Evolutionary conservation across 805 yeast species (phyloP).

Genomic region (Cyberlindnera saturnus): DNA sequence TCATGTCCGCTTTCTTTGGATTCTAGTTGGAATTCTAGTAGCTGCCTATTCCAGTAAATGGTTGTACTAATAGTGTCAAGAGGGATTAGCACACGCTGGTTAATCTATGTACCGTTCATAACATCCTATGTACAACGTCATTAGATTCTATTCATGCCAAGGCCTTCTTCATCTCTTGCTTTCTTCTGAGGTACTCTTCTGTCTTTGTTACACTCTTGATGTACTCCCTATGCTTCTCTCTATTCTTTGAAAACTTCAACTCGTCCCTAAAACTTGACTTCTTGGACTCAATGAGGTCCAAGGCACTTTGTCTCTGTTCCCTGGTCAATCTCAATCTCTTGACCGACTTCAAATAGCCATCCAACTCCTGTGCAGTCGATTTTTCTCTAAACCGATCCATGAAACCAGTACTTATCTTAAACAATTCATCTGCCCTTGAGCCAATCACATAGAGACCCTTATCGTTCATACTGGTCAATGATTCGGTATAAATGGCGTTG

Average conservation of each 20-base stretch:
- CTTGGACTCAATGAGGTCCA: conserved; percentile 7
- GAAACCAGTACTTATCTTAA: conserved; percentile 13
- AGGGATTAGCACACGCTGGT: too few relatives aligned
- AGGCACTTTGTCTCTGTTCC: conserved; percentile 11
- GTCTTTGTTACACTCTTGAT: conserved; percentile 9
- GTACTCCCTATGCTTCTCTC: conserved; percentile 3
- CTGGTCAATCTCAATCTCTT: conserved; percentile 18
- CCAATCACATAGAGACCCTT: conserved; percentile 18
- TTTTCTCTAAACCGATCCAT: conserved; percentile 2
- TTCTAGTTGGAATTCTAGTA: too few relatives aligned
- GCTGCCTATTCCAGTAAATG: too few relatives aligned
- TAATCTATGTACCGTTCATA: too few relatives aligned
- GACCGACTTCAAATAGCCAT: conserved; percentile 20
- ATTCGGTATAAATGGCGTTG: conserved; percentile 16
- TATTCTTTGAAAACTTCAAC: conserved; percentile 4
- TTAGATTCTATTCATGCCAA: not conserved
- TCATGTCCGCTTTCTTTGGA: too few relatives aligned
- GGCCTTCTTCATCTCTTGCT: conserved; percentile 13
- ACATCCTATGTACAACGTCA: not conserved
- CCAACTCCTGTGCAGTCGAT: conserved; percentile 13
- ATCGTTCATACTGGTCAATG: conserved; percentile 15
- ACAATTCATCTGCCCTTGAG: conserved; percentile 12
- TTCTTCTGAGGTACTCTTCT: conserved; percentile 9
- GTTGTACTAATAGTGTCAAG: too few relatives aligned
- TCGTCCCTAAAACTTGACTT: conserved; percentile 8